Base-by-base conservation (phyloP, 257 asterid genomes). In the Ocimum tenuiflorum region DNA sequence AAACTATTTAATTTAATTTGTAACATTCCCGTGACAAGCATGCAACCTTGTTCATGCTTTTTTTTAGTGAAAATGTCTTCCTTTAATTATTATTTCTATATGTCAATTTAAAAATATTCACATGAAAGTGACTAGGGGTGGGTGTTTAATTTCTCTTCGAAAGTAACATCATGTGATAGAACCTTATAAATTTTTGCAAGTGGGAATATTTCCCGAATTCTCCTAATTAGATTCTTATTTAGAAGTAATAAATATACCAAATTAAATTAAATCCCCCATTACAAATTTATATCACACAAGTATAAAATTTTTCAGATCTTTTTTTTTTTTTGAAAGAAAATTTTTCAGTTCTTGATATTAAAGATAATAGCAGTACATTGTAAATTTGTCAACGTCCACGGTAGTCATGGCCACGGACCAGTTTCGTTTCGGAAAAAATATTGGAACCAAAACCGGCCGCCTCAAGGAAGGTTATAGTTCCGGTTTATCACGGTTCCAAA, bases 1-100 rank as follows among this genome's bases (percentile, higher is more conserved):
- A 18, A 36, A 15, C 38, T 45, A 65, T 64, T 47, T 62, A 23
- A 43, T 24, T 43, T 57, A 17, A 60, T 10, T 52, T 13, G n/a
- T 45, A 17, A 43, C 60, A 68, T 54, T 12, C 45, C 31, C 75
- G 75, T 68, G 75, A 74, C 75, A 54, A 54, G 17, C 66, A 45
- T 67, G 48, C 59, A 53, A 17, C 33, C 38, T 50, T 20, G 23
- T 27, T 27, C 31, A 27, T 27, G 2, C 13, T 36, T 49, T 51
- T 12, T 47, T 18, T 69, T 54, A 4, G 13, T 23, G 33, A n/a
- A 9, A 57, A 15, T 57, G 29, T 18, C 17, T 13, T 33, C 3
- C 12, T 18, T 8, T 55, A 3, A 17, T 15, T 31, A 49, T 27
- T 11, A 31, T 31, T 31, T 31, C 0, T 42, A 6, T 14, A 55